Percentiles rank a stretch among this genome's conserved stretches.
phyloP scores from a whole-genome alignment of 1,139 yeast species.

The Kodamaea fungicola region DNA sequence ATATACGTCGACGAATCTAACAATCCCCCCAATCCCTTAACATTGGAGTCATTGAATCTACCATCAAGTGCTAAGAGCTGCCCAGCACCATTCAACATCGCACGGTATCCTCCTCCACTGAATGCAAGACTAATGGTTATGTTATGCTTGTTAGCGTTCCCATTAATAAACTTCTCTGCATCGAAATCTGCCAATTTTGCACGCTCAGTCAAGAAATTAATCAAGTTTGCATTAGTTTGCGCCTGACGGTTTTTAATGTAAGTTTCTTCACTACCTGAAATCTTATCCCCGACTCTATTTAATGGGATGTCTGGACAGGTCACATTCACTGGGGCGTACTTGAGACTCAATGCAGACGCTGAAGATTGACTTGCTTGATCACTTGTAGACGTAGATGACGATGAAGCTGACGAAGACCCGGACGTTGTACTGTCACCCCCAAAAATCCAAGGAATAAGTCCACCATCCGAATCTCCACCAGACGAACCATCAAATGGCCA shows the following conservation, averaged over 20 bases:
- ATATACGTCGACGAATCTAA: slow-evolving; percentile 38
- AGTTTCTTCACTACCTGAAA: slow-evolving; percentile 25
- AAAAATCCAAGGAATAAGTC: neutral
- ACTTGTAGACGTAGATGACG: neutral
- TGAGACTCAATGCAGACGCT: slow-evolving; percentile 11
- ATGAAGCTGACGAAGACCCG: neutral
- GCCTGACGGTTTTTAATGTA: slow-evolving; percentile 28
- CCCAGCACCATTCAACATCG: slow-evolving; percentile 46
- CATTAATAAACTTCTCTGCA: slow-evolving; percentile 26
- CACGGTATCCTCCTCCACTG: slow-evolving; percentile 47
- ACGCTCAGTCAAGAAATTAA: slow-evolving; percentile 25
- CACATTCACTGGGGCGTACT: slow-evolving; percentile 26
- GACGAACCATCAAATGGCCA: neutral
- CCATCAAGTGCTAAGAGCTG: slow-evolving; percentile 35
- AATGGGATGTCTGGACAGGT: slow-evolving; percentile 21
- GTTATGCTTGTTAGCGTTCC: slow-evolving; percentile 24
- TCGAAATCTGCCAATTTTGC: slow-evolving; percentile 36
- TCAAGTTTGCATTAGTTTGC: slow-evolving; percentile 29
- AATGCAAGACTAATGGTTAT: slow-evolving; percentile 42
- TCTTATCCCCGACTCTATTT: slow-evolving; percentile 25
- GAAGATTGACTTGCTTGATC: neutral
- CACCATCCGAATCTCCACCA: neutral
- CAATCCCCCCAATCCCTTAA: slow-evolving; percentile 37
- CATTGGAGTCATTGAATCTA: slow-evolving; percentile 23
- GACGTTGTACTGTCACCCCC: neutral